Evolutionary conservation across 2,329 filamentous ascomycete genomes (phyloP).

Genomic region (Aureobasidium namibiae): DNA sequence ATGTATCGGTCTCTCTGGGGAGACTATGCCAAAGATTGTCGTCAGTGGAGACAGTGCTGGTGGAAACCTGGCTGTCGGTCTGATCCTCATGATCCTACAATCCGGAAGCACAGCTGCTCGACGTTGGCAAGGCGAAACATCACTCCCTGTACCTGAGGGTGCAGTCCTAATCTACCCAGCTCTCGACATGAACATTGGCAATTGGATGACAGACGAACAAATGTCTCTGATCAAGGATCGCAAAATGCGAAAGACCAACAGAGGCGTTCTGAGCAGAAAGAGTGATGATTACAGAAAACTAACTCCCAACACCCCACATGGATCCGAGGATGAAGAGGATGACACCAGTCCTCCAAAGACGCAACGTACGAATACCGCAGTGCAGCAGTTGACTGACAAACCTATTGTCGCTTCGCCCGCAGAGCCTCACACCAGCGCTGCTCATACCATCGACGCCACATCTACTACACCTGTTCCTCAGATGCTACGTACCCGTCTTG

Average conservation of each 20-base stretch:
- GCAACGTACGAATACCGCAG: not conserved
- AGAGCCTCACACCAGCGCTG: slow-evolving; percentile 22
- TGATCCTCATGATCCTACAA: slow-evolving; percentile 84
- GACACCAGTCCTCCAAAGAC: slow-evolving; percentile 12
- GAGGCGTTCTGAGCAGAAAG: slow-evolving; percentile 72
- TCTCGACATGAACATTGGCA: slow-evolving; percentile 93
- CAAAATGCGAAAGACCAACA: slow-evolving; percentile 67
- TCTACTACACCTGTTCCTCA: slow-evolving; percentile 31
- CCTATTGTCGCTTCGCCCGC: slow-evolving; percentile 1
- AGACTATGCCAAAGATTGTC: slow-evolving; percentile 57
- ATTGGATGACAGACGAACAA: slow-evolving; percentile 98
- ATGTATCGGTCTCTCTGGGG: slow-evolving; percentile 66
- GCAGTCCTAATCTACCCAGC: slow-evolving; percentile 82
- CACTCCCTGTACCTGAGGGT: slow-evolving; percentile 69
- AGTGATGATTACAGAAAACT: slow-evolving; percentile 80
- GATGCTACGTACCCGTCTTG: slow-evolving; percentile 70
- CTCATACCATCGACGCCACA: slow-evolving; percentile 27
- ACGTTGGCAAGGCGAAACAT: slow-evolving; percentile 47
- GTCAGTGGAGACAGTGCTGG: slow-evolving; percentile 75
- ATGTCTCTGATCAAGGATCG: slow-evolving; percentile 89
- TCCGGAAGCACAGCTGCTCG: slow-evolving; percentile 36
- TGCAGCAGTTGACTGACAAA: slow-evolving; percentile 20
- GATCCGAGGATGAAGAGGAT: slow-evolving; percentile 65
- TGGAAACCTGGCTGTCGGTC: slow-evolving; percentile 70
- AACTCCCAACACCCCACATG: slow-evolving; percentile 70